Evolutionary conservation across 106 monocot species (phyloP), one percentile per base, ranked within the genome.

Genomic region (Acorus calamus): DNA sequence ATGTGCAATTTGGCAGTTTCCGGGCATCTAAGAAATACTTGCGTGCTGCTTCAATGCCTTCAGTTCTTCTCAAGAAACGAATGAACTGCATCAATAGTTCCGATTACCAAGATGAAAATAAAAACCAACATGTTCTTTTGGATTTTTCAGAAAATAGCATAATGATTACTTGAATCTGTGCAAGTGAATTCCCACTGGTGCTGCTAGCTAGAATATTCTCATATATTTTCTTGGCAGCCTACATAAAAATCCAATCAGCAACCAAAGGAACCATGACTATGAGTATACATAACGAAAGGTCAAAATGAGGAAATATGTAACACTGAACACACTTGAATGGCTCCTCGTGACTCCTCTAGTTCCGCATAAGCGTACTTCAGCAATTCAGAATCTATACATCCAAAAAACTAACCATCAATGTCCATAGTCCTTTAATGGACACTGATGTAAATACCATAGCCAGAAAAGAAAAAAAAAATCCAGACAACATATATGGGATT

Each of bases 321-420:
- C 43, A 70, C 47, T 61, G 11, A 12, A 44, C 13, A 63, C 28
- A 89, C 94, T 89, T 89, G 89, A 70, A 86, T 78, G 55, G 85
- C 83, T 56, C 98, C 91, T 63, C 88, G 84, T 62, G 82, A 85
- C 63, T 98, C 98, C 74, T 98, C 98, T 57, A 92, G 47, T 64
- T 98, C 98, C 10, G 92, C 98, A 92, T 71, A 98, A 52, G 92
- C 98, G 79, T 98, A 98, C 60, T 80, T 87, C 52, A 98, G 53
- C 55, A 84, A 68, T 12, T 84, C 83, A 66, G 87, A 92, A 70
- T 92, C 98, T 98, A 79, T 28, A 28, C 28, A 28, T 28, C 46
- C 41, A 73, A 64, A 53, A 69, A 59, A 43, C 28, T 28, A 28
- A 28, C 0, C 28, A 28, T 28, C 28, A 28, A 28, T 28, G 28